Evolutionary conservation across 148 eudicot genomes (phyloP).

Genomic region (Pharnaceum exiguum): DNA sequence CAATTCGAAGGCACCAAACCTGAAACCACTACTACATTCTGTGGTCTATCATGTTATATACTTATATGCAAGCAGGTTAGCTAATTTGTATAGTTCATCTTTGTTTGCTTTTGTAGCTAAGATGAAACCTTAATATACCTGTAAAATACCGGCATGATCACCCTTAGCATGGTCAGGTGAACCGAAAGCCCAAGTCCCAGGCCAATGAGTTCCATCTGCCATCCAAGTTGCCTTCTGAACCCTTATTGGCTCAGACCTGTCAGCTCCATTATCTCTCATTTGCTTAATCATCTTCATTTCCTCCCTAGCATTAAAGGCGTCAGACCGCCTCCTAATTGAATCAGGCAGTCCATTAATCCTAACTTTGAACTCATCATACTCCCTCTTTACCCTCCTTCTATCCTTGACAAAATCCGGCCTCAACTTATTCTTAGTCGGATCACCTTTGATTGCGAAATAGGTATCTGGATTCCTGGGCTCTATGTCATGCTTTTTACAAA

Average conservation of each 20-base stretch:
- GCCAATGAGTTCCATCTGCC: constrained; percentile 96
- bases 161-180: constrained; percentile 69
- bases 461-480: constrained; percentile 86
- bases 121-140: constrained; percentile 14
- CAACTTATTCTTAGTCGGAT: constrained; percentile 76
- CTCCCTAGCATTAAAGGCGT: constrained; percentile 91
- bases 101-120: not conserved
- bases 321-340: constrained; percentile 80
- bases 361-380: constrained; percentile 87
- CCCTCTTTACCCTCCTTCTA: constrained; percentile 78
- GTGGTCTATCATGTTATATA: too few relatives aligned
- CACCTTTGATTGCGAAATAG: constrained; percentile 65
- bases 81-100: too few relatives aligned
- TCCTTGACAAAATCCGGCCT: constrained; percentile 81
- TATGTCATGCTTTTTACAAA: constrained; percentile 76
- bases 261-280: constrained; percentile 60
- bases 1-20: too few relatives aligned
- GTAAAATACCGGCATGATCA: constrained; percentile 87
- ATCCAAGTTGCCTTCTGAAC: constrained; percentile 85
- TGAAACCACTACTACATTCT: too few relatives aligned
- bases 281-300: constrained; percentile 81
- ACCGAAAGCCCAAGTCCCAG: constrained; percentile 57
- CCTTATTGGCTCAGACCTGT: constrained; percentile 51
- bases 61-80: too few relatives aligned
- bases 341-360: constrained; percentile 79